Conservation (phyloP, 2,329 filamentous ascomycete species). For the Harringtonia aguacate region DNA sequence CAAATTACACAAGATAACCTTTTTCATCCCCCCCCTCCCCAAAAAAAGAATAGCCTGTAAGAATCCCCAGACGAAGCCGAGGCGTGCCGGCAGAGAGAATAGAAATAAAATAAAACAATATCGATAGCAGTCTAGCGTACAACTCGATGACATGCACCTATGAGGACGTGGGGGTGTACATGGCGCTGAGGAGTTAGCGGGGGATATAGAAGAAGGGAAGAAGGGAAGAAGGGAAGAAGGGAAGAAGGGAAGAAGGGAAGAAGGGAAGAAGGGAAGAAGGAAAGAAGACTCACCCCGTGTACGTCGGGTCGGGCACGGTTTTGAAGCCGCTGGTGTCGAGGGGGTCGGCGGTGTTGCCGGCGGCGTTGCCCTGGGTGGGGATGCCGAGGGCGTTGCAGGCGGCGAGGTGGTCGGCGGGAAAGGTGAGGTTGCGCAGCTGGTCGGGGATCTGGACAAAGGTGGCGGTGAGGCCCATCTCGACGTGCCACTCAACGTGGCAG, state of each 20-base stretch:
- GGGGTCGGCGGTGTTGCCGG: conserved; percentile 47
- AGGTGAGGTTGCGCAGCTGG: conserved; percentile 39
- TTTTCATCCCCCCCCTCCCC: too few species aligned
- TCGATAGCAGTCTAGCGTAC: neutral
- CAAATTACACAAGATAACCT: too few species aligned
- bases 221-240: neutral
- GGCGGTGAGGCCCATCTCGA: conserved; percentile 45
- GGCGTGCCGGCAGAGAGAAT: too few species aligned
- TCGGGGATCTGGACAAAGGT: conserved; percentile 47
- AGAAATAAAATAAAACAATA: too few species aligned
- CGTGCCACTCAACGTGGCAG: conserved; percentile 53
- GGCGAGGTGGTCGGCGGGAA: conserved; percentile 48
- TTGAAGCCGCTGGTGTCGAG: conserved; percentile 43
- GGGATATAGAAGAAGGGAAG: too few species aligned
- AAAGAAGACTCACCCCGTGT: conserved; percentile 29
- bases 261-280: neutral
- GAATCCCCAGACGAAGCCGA: too few species aligned
- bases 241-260: neutral
- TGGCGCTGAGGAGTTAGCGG: neutral
- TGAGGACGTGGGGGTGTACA: neutral
- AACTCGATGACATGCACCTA: neutral
- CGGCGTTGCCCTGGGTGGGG: conserved; percentile 53
- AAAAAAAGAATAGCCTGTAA: too few species aligned
- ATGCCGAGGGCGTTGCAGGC: conserved; percentile 32
- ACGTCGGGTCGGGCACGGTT: conserved; percentile 34